Base-by-base conservation (phyloP, 352 stramenopile species). In the Phytophthora kernoviae region DNA sequence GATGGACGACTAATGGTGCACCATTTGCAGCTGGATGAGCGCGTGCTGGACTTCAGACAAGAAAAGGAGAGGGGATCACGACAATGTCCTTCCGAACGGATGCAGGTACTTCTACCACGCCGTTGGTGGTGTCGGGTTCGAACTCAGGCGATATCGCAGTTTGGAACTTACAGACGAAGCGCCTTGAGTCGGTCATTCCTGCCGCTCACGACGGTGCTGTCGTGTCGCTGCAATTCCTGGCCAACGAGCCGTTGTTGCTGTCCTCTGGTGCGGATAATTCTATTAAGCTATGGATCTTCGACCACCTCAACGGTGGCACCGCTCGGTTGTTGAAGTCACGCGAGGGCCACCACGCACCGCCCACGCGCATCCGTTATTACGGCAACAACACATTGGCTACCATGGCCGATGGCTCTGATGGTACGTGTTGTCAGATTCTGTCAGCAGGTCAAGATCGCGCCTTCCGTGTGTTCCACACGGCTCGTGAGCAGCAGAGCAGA, bases 241-340 rank as follows among this genome's bases (percentile, higher is more conserved):
- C 86, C 2, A 89, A 94, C 51, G 91, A 98, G 58, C 88, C 93
- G 1, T 60, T 98, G 21, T 54, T 98, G 50, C 64, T 98, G 14
- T 97, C 84, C 2, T 81, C 81, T 0, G 88, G 91, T 18, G 70
- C 67, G 4, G 93, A 98, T 74, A 98, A 98, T 68, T 78, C 85
- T 21, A 83, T 98, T 55, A 96, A 96, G 59, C 76, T 97, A 64
- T 98, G 92, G 93, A 96, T 98, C 45, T 98, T 98, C 33, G 94
- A 98, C 71, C 73, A 91, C 24, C 58, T 94, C 7, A 89, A 96
- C 34, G 79, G 79, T 21, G 71, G 79, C 21, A 86, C 72, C 7
- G 85, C 89, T 20, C 87, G 92, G 15, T 68, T 98, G n/a, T 81
- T 98, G 30, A 95, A 95, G 68, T 96, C 78, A 17, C 82, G 91